Evolutionary conservation across 1,284 basidiomycete species (phyloP), one percentile per base, ranked within the genome.

Genomic region (Puccinia hordei): DNA sequence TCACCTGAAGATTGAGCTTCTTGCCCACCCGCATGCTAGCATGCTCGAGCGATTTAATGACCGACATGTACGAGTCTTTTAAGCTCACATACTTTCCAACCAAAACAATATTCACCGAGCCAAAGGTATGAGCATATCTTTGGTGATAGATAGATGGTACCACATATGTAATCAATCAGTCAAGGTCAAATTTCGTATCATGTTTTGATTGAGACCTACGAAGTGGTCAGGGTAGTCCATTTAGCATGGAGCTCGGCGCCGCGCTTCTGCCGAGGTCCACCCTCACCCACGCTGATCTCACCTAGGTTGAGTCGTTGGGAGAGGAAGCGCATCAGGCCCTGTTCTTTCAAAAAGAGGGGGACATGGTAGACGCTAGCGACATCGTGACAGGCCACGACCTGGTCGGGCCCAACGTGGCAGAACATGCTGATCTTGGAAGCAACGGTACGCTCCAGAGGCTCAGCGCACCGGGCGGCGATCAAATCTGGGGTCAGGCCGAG

Each of bases 381-480:
- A 85, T 99, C 95, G 86, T 98, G 96, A 17, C 99, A 93, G 79
- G 94, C 96, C 80, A 99, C 89, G 57, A 99, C 97, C 86, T 99
- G 97, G 84, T 95, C 92, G 5, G 92, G 89, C 0, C 90, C 88
- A 82, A 99, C 96, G 85, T 99, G 97, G 87, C 96, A 99, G 89
- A 99, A 99, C 95, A 99, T 98, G 82, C 94, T 95, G 66, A 99
- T 95, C 86, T 99, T 99, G 84, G 92, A 90, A 87, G 95, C 97
- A 63, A 96, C 96, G 0, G 92, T 89, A 3, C 90, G 89, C 78
- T 93, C 90, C 22, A 99, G 89, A 0, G 92, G 87, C 63, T 86
- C 84, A 77, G 88, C 87, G 83, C 89, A 90, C 81, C 96, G 92
- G 85, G 96, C 98, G 0, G 96, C 97, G 83, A 99, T 97, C 92